phyloP scores from a whole-genome alignment of 1,284 basidiomycete genomes.

The Puccinia coronata region DNA sequence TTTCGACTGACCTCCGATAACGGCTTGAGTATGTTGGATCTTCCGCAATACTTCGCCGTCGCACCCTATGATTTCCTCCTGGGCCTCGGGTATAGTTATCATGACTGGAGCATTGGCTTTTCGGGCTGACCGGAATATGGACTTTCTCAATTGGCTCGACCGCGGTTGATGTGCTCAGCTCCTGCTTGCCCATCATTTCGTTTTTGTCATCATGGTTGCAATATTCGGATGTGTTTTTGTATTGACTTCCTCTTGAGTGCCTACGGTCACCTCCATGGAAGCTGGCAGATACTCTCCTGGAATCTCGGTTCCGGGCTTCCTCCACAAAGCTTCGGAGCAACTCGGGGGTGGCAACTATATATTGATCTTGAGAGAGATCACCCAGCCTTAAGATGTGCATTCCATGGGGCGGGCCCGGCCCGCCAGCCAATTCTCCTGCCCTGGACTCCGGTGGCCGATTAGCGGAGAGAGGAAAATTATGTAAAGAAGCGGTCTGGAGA shows the following conservation, averaged over 20 bases:
- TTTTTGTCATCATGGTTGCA: background rate
- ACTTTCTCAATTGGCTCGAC: slow-evolving; percentile 11
- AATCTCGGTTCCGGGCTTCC: slow-evolving; percentile 7
- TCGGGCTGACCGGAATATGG: background rate
- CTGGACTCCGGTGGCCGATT: slow-evolving; percentile 10
- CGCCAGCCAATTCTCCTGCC: background rate
- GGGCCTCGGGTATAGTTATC: background rate
- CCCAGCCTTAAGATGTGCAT: slow-evolving; percentile 12
- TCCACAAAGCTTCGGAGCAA: slow-evolving; percentile 8
- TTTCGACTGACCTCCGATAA: slow-evolving; percentile 16
- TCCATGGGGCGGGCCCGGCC: background rate
- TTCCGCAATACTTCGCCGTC: background rate
- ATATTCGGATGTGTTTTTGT: background rate
- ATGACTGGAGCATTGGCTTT: background rate
- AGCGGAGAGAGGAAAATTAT: slow-evolving; percentile 7
- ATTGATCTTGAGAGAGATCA: slow-evolving; percentile 19
- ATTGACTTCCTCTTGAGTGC: background rate
- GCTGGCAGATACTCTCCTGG: background rate
- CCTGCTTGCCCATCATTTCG: background rate
- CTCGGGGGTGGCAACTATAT: slow-evolving; percentile 22
- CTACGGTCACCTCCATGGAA: background rate
- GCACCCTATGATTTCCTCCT: background rate
- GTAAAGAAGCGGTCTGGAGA: background rate
- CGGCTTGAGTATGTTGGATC: background rate
- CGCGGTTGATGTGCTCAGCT: background rate